Conservation (phyloP, 2,329 filamentous ascomycete genomes). For the Zymoseptoria pseudotritici region DNA sequence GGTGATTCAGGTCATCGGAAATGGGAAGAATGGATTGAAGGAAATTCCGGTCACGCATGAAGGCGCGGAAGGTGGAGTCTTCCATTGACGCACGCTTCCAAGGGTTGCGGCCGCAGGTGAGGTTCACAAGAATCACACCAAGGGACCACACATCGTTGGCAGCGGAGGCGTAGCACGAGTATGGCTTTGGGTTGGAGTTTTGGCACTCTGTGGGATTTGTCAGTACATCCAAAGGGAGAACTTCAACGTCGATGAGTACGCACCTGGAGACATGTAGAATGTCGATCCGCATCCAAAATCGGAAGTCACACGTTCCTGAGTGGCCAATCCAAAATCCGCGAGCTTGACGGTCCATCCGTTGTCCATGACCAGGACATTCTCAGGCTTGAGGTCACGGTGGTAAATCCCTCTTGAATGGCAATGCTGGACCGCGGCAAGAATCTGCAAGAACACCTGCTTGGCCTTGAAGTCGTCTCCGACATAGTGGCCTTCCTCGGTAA, state of each 20-base stretch:
- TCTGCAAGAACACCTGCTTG: conserved; percentile 84
- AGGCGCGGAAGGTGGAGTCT: conserved; percentile 92
- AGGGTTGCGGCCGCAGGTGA: conserved; percentile 95
- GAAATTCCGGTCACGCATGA: conserved; percentile 76
- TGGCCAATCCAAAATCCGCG: conserved; percentile 94
- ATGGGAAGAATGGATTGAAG: conserved; percentile 87
- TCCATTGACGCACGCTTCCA: conserved; percentile 95
- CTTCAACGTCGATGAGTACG: conserved; percentile 4
- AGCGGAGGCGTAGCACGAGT: conserved; percentile 76
- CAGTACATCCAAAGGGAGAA: conserved; percentile 6
- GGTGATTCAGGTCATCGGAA: conserved; percentile 80
- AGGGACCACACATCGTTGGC: conserved; percentile 97
- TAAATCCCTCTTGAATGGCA: conserved; percentile 93
- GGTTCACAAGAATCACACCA: conserved; percentile 95
- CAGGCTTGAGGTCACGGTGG: conserved; percentile 94
- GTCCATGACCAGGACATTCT: conserved; percentile 92
- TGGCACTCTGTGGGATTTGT: conserved; percentile 66
- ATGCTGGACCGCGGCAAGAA: conserved; percentile 91
- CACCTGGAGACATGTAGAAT: conserved; percentile 99
- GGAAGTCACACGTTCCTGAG: conserved; percentile 70
- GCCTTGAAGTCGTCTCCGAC: conserved; percentile 84
- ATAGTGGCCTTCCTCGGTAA: conserved; percentile 90
- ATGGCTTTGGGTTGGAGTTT: conserved; percentile 61
- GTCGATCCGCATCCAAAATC: conserved; percentile 98
- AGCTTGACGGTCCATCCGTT: conserved; percentile 85